These are phyloP conservation scores for Acacia concinna DNA, from an alignment of 331 rosid species.

Conservation along the genomic window DNA sequence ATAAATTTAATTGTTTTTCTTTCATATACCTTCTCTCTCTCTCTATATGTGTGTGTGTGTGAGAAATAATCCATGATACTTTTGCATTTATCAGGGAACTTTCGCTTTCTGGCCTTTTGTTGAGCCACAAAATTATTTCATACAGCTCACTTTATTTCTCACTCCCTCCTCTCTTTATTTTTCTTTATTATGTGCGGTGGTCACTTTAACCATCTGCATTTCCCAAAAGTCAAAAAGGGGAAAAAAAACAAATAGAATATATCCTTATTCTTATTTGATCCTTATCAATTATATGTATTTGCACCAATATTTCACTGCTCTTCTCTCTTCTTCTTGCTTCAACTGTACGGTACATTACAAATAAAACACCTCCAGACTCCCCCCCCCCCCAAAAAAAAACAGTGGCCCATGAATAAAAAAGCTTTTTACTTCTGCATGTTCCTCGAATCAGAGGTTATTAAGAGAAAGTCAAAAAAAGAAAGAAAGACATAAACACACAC, in stretches of 20 bases:
- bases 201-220: slow-evolving; percentile 40
- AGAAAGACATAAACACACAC: too few relatives aligned
- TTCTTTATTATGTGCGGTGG: slow-evolving; percentile 32
- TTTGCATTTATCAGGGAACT: slow-evolving; percentile 46
- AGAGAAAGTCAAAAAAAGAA: neutral
- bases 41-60: neutral
- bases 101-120: slow-evolving; percentile 66
- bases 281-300: neutral
- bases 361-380: neutral
- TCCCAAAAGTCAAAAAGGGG: slow-evolving; percentile 32
- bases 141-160: slow-evolving; percentile 37
- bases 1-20: neutral
- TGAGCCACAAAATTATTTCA: slow-evolving; percentile 57
- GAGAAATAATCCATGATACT: slow-evolving; percentile 25
- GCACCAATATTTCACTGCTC: neutral
- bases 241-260: neutral
- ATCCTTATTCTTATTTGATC: neutral
- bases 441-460: neutral
- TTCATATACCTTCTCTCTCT: neutral
- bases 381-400: neutral
- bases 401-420: neutral
- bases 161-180: slow-evolving; percentile 26
- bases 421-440: neutral
- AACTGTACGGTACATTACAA: neutral
- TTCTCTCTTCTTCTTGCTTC: neutral